These are phyloP conservation scores for Truncatella angustata DNA, from an alignment of 2,329 filamentous ascomycete genomes.

Conservation along the genomic window DNA sequence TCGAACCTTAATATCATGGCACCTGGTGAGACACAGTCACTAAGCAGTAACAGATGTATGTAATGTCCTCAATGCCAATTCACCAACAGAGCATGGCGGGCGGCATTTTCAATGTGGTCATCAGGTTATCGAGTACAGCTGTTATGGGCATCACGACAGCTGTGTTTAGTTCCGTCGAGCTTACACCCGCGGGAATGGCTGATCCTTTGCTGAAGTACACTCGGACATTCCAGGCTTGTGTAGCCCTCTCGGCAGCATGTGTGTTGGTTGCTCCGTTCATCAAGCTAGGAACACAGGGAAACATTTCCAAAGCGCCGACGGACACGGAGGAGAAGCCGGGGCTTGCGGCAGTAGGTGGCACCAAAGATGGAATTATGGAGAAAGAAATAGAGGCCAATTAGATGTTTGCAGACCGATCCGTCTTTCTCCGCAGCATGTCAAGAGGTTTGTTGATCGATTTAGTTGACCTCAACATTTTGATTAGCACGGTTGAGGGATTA, in stretches of 20 bases:
- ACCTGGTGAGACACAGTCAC: background rate
- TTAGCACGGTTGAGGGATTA: too few species aligned
- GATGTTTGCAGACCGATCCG: background rate
- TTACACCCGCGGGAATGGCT: slow-evolving; percentile 24
- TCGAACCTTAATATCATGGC: background rate
- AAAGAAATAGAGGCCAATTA: background rate
- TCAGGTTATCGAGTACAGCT: slow-evolving; percentile 57
- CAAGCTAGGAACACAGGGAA: slow-evolving; percentile 51
- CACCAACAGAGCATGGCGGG: slow-evolving; percentile 58
- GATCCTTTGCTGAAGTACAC: slow-evolving; percentile 48
- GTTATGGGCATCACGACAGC: slow-evolving; percentile 63
- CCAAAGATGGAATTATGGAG: background rate
- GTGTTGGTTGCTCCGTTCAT: slow-evolving; percentile 51
- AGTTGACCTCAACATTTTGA: too few species aligned
- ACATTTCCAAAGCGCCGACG: slow-evolving; percentile 16
- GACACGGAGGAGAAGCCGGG: background rate
- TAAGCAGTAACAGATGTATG: slow-evolving; percentile 51
- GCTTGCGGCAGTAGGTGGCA: background rate
- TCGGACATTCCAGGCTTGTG: slow-evolving; percentile 48
- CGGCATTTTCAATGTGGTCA: slow-evolving; percentile 62
- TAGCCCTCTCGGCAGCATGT: slow-evolving; percentile 40
- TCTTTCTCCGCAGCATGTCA: too few species aligned
- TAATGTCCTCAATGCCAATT: slow-evolving; percentile 54
- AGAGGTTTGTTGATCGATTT: too few species aligned
- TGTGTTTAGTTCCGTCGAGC: slow-evolving; percentile 51